These are phyloP conservation scores for Macrophomina pseudophaseolina DNA, from an alignment of 2,329 filamentous ascomycete genomes.

Conservation along the genomic window DNA sequence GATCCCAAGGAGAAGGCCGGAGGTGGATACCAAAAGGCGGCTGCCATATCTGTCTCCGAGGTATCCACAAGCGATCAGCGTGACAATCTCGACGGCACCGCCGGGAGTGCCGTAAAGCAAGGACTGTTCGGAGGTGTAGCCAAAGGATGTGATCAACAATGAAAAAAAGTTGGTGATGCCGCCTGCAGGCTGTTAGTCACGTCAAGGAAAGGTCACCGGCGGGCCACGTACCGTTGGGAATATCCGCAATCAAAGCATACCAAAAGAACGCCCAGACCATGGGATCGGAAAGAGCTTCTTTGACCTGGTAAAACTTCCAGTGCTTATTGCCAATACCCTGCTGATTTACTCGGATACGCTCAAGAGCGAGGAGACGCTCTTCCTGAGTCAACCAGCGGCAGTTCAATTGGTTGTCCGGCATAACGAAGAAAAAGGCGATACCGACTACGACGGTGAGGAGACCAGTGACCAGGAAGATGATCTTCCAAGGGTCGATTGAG, in stretches of 20 bases:
- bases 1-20: slow-evolving; percentile 59
- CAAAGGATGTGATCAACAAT: slow-evolving; percentile 66
- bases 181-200: slow-evolving; percentile 32
- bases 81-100: slow-evolving; percentile 68
- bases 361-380: slow-evolving; percentile 70
- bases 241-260: slow-evolving; percentile 61
- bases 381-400: slow-evolving; percentile 67
- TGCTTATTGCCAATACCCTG: slow-evolving; percentile 71
- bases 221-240: slow-evolving; percentile 56
- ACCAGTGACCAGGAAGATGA: slow-evolving; percentile 56
- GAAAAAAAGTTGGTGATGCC: slow-evolving; percentile 67
- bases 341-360: slow-evolving; percentile 72
- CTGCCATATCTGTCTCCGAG: slow-evolving; percentile 63
- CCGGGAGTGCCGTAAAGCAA: slow-evolving; percentile 69
- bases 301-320: slow-evolving; percentile 67
- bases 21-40: slow-evolving; percentile 61
- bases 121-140: slow-evolving; percentile 66
- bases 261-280: slow-evolving; percentile 64
- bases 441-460: slow-evolving; percentile 49
- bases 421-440: slow-evolving; percentile 50
- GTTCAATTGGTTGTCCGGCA: slow-evolving; percentile 67
- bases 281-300: slow-evolving; percentile 59
- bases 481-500: slow-evolving; percentile 68
- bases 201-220: neutral
- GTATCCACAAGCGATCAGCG: slow-evolving; percentile 61